Base-by-base conservation (phyloP, 2,329 filamentous ascomycete genomes). In the Microthyrium microscopicum region DNA sequence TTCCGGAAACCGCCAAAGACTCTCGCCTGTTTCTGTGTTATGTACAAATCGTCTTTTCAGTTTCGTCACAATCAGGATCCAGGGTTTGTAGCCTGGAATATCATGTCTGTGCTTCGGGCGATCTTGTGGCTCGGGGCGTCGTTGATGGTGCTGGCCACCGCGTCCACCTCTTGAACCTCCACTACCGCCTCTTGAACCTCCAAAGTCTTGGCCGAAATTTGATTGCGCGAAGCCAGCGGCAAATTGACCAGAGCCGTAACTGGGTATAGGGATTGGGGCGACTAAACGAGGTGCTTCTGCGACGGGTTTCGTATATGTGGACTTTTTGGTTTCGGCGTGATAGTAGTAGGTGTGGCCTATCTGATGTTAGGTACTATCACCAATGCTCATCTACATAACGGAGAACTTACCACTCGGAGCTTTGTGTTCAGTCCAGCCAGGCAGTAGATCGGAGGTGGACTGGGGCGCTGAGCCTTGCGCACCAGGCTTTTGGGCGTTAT, bases 1-100 rank as follows among this genome's bases (percentile, higher is more conserved):
- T 35, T 82, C 72, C 0, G 89, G 89, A 46, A 94, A 89, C 47
- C 83, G 83, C 89, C 91, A 98, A 54, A 84, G 84, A 54, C 85
- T 95, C 43, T 84, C 68, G 24, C 87, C 80, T 42, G 87, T 93
- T 34, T 69, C 68, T 0, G 75, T 70, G 44, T 98, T 93, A 59
- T 92, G 81, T 3, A 85, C 84, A 49, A 98, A 98, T 33, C 85
- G 70, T 37, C 89, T 68, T 16, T 82, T 81, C 40, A 87, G 73
- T 50, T 83, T 94, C 1, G 89, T 98, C 50, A 78, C 81, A n/a
- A 98, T 82, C 3, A 98, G 61, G 0, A 92, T 57, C 89, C 89
- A 98, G 12, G 84, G 80, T 44, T 79, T 76, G 45, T 73, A 80
- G 3, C 77, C 77, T 0, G 84, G 84, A 29, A 98, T 89, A 5